These are phyloP conservation scores for Wickerhamomyces bisporus DNA, from an alignment of 805 yeast genomes.

Conservation along the genomic window DNA sequence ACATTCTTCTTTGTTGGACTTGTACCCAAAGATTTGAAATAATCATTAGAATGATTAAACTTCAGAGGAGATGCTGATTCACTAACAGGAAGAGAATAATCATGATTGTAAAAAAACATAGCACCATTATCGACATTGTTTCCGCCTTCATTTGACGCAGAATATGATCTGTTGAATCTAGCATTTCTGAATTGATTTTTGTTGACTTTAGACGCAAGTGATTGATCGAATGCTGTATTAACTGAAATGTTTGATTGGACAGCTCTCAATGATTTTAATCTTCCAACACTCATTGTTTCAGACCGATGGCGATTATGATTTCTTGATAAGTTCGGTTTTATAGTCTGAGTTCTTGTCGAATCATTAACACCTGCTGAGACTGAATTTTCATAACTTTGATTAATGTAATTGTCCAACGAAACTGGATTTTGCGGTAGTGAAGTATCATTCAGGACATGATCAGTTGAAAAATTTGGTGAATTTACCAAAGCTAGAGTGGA, in stretches of 20 bases:
- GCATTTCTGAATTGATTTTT: conserved; percentile 5
- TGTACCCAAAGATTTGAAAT: conserved; percentile 5
- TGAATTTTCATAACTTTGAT: not conserved
- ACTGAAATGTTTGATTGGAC: conserved; percentile 16
- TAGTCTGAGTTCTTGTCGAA: too few species aligned
- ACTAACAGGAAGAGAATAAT: conserved; percentile 13
- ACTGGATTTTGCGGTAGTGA: conserved; percentile 3
- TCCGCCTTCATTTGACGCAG: conserved; percentile 16
- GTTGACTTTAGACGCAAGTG: not conserved
- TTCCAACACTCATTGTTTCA: conserved; percentile 17
- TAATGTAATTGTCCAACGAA: not conserved
- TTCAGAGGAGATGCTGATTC: conserved; percentile 16
- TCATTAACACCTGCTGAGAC: not conserved
- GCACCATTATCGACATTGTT: not conserved
- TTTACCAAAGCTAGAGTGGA: conserved; percentile 18
- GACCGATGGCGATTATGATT: conserved; percentile 23
- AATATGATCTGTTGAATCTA: conserved; percentile 18
- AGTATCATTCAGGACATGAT: not conserved
- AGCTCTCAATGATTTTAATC: conserved; percentile 12
- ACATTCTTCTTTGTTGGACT: not conserved
- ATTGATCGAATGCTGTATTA: not conserved
- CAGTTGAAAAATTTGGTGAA: conserved; percentile 13
- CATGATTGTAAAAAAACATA: not conserved
- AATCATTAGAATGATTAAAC: conserved; percentile 6
- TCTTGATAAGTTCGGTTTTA: not conserved